phyloP scores from a whole-genome alignment of 1,139 yeast genomes.

The Petasospora fabianii region DNA sequence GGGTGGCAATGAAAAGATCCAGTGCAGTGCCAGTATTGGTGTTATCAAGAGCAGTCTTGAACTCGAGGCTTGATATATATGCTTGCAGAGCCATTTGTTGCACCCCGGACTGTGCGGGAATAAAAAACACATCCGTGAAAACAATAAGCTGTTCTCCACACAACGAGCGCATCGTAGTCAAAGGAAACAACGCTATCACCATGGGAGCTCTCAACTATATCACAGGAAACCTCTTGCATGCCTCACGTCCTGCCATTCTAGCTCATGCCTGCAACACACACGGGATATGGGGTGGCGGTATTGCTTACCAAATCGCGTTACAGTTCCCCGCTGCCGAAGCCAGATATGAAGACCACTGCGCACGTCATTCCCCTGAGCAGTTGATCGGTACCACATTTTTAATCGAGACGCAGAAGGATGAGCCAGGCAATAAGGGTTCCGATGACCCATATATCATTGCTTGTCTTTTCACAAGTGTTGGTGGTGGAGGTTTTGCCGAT shows the following conservation, averaged over 20 bases:
- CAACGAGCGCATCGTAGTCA: background rate
- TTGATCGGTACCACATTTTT: conserved; percentile 55
- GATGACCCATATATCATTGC: conserved; percentile 40
- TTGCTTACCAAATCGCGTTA: conserved; percentile 51
- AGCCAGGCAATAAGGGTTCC: conserved; percentile 31
- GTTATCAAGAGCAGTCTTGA: conserved; percentile 58
- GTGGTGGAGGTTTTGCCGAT: conserved; percentile 37
- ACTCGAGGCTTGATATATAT: conserved; percentile 23
- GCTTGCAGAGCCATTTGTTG: background rate
- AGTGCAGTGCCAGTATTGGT: conserved; percentile 87
- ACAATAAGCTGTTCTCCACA: background rate
- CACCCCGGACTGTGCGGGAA: background rate
- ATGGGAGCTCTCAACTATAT: conserved; percentile 41
- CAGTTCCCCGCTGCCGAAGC: conserved; percentile 51
- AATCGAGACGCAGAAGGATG: conserved; percentile 36
- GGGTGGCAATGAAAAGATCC: conserved; percentile 91
- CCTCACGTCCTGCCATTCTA: conserved; percentile 37
- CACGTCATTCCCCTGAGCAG: conserved; percentile 22
- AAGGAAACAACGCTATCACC: no score
- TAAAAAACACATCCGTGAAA: background rate
- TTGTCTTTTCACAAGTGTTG: conserved; percentile 62
- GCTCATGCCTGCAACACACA: conserved; percentile 79
- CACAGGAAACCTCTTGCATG: conserved; percentile 55
- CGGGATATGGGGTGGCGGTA: conserved; percentile 86
- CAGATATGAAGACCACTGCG: conserved; percentile 48